Conservation (phyloP, 257 asterid genomes). For the Petunia secreta region DNA sequence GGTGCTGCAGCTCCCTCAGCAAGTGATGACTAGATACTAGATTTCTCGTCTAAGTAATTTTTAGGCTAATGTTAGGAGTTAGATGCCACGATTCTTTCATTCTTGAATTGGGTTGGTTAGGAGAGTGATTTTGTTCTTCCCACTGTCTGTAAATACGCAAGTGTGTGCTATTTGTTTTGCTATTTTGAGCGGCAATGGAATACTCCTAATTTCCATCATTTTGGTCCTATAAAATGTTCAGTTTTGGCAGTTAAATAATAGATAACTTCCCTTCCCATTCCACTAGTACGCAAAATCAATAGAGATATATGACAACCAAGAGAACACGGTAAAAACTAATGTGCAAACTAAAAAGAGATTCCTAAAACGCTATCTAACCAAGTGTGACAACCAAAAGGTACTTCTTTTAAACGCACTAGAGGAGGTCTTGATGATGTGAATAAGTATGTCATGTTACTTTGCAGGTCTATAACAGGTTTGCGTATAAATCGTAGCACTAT, state of each 20-base stretch:
- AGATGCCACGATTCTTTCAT: slow-evolving; percentile 66
- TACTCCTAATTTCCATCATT: background rate
- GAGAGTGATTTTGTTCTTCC: slow-evolving; percentile 13
- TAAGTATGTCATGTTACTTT: too few species aligned
- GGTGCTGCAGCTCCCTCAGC: slow-evolving; percentile 42
- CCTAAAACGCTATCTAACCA: too few species aligned
- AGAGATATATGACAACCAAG: too few species aligned
- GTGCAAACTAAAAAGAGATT: background rate
- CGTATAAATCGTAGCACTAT: background rate
- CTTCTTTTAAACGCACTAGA: too few species aligned
- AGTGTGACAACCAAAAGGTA: too few species aligned
- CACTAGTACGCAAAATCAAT: background rate
- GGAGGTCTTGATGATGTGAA: too few species aligned
- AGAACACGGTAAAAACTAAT: background rate
- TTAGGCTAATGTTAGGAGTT: background rate
- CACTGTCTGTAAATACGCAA: slow-evolving; percentile 9
- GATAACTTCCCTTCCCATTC: background rate
- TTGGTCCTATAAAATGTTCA: background rate
- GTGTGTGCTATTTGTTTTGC: background rate
- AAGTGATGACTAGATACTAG: slow-evolving; percentile 40
- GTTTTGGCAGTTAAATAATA: background rate
- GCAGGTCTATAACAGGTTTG: background rate
- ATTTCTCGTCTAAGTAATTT: background rate
- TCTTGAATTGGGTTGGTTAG: slow-evolving; percentile 43
- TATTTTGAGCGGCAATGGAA: slow-evolving; percentile 17